These are phyloP conservation scores for Huiozyma naganishii DNA, from an alignment of 805 yeast species.

Conservation along the genomic window DNA sequence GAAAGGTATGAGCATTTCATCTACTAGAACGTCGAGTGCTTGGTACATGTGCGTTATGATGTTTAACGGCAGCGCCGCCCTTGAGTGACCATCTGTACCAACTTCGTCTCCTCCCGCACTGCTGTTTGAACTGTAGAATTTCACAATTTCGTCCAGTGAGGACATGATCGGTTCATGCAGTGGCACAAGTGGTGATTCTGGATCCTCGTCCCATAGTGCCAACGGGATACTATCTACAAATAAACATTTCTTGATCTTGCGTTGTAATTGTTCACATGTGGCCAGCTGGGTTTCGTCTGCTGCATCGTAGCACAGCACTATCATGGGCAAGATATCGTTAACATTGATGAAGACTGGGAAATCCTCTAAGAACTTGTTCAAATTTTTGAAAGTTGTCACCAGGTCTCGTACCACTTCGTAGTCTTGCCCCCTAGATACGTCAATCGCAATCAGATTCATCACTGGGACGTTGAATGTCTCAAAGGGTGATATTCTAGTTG, in stretches of 20 bases:
- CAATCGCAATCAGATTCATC: constrained; percentile 57
- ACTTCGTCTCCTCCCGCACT: not conserved
- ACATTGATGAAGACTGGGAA: constrained; percentile 44
- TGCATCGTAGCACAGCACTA: constrained; percentile 41
- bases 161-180: constrained; percentile 26
- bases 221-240: constrained; percentile 26
- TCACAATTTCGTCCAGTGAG: constrained; percentile 18
- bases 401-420: constrained; percentile 47
- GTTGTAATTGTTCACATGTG: constrained; percentile 30
- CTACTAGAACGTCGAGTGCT: constrained; percentile 13
- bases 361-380: constrained; percentile 36
- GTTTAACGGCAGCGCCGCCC: constrained; percentile 9
- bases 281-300: constrained; percentile 36
- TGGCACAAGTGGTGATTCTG: constrained; percentile 4
- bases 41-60: constrained; percentile 20
- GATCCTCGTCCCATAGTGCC: constrained; percentile 19
- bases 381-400: constrained; percentile 41
- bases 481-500: constrained; percentile 56
- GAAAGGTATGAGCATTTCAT: constrained; percentile 46
- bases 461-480: constrained; percentile 86
- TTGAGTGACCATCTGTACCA: no score
- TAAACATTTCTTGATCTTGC: constrained; percentile 33
- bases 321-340: constrained; percentile 47
- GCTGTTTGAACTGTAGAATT: constrained; percentile 5
- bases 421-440: constrained; percentile 25